Conservation (phyloP, 23 red algal genomes). For the Porphyridium purpureum region DNA sequence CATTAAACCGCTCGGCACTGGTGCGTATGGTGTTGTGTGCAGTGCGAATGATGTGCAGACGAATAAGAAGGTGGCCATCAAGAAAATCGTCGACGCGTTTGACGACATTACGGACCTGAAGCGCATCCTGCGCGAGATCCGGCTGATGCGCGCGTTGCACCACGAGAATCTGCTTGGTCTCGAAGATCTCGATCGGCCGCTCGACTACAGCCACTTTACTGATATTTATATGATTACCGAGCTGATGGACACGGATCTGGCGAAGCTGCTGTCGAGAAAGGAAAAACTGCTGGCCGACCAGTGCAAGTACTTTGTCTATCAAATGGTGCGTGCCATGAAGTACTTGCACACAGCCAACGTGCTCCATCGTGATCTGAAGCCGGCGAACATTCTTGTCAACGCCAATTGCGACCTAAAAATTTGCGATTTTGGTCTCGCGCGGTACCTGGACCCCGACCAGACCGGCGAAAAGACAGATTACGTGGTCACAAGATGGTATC, state of each 20-base stretch:
- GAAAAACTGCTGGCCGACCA: conserved; percentile 53
- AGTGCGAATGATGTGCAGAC: conserved; percentile 16
- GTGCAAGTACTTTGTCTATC: conserved; percentile 80
- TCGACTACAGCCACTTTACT: conserved; percentile 40
- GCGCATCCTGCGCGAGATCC: conserved; percentile 82
- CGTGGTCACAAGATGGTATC: conserved; percentile 78
- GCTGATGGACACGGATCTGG: conserved; percentile 94
- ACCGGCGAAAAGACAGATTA: conserved; percentile 62
- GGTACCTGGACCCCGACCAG: conserved; percentile 27
- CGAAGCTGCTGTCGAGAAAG: conserved; percentile 54
- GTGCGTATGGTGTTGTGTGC: conserved; percentile 92
- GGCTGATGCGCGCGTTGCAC: conserved; percentile 34
- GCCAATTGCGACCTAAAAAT: conserved; percentile 50
- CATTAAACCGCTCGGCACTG: conserved; percentile 48
- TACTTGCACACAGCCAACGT: conserved; percentile 74
- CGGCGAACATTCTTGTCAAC: conserved; percentile 62
- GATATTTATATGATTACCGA: conserved; percentile 90
- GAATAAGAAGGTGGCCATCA: conserved; percentile 51
- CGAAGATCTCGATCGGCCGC: conserved; percentile 60
- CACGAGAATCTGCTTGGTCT: conserved; percentile 87
- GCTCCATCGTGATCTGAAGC: conserved; percentile 90
- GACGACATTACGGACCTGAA: conserved; percentile 77
- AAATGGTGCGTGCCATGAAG: conserved; percentile 70
- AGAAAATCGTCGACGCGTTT: conserved; percentile 81
- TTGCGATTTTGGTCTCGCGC: conserved; percentile 82